Evolutionary conservation across 1,139 yeast species (phyloP), one percentile per base, ranked within the genome.

Genomic region (Sugiyamaella xylanicola): DNA sequence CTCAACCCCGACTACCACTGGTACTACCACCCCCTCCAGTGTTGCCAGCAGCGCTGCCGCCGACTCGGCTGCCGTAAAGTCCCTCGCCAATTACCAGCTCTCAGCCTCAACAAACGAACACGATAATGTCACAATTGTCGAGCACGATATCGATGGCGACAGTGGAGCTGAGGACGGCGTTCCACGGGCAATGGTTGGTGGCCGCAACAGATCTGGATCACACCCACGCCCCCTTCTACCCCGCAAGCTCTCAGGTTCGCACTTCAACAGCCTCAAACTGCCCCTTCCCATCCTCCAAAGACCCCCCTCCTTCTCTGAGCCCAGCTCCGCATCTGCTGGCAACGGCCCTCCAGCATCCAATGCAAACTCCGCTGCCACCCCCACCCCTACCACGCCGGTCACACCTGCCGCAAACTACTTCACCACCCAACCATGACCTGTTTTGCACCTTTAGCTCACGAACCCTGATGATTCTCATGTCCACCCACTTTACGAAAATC

Each of bases 181-280:
- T 36, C 51, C 51, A 8, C 2, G 51, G 20, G 16, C 32, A n/a
- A 25, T 45, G 2, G 40, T 48, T 8, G 43, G 49, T 20, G 43
- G 49, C 15, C 50, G 55, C 21, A 37, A 40, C 15, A 48, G 53
- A 21, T 41, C 56, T 36, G 53, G 48, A 35, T 47, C 57, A 13
- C 54, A 55, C 41, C 54, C 58, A n/a, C 53, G 56, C 17, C 55
- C 52, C 5, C 42, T 29, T 4, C 53, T 42, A 13, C 55, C 52
- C 36, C 44, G 57, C 13, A 51, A 51, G 32, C 9, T 42, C 22
- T 52, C 61, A 17, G 53, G 54, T 4, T 58, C 64, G 2, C 61
- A 59, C 44, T 63, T 63, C 49, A 61, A 57, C 36, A 65, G 66
- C 5, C 59, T 63, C 40, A 60, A 60, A 39, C 57, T 63, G 48